Evolutionary conservation across 164 flowering plant genomes (phyloP).

Genomic region (Aristolochia contorta): DNA sequence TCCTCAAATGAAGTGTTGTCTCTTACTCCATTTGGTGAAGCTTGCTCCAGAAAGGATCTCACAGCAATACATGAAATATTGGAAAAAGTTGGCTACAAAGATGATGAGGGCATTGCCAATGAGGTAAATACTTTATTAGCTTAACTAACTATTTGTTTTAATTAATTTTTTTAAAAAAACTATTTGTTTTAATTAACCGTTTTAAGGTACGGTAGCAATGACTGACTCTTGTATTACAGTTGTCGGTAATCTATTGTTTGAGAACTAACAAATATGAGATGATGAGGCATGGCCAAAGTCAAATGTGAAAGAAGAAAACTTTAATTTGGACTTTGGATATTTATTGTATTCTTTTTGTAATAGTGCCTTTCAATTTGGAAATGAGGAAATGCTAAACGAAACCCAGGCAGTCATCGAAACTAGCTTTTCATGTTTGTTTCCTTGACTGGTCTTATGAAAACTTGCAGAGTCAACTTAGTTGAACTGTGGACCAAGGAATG

Average conservation of each 20-base stretch:
- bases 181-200: background rate
- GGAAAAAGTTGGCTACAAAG: constrained; percentile 76
- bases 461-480: background rate
- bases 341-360: no score
- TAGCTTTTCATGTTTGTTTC: no score
- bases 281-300: no score
- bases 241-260: background rate
- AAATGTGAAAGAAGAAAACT: no score
- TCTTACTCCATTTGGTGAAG: constrained; percentile 69
- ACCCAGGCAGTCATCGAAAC: no score
- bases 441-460: no score
- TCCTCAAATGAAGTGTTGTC: constrained; percentile 25
- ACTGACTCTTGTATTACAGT: background rate
- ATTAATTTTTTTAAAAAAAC: no score
- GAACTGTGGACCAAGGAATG: background rate
- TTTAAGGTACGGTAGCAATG: background rate
- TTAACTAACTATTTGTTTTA: background rate
- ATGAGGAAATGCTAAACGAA: no score
- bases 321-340: no score
- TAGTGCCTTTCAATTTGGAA: no score
- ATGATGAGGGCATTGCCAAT: constrained; percentile 77
- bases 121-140: constrained; percentile 45
- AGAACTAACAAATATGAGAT: background rate
- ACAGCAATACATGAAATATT: constrained; percentile 79
- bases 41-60: constrained; percentile 72